Conservation (phyloP, 495 filamentous ascomycete genomes). For the Neurospora sp. region DNA sequence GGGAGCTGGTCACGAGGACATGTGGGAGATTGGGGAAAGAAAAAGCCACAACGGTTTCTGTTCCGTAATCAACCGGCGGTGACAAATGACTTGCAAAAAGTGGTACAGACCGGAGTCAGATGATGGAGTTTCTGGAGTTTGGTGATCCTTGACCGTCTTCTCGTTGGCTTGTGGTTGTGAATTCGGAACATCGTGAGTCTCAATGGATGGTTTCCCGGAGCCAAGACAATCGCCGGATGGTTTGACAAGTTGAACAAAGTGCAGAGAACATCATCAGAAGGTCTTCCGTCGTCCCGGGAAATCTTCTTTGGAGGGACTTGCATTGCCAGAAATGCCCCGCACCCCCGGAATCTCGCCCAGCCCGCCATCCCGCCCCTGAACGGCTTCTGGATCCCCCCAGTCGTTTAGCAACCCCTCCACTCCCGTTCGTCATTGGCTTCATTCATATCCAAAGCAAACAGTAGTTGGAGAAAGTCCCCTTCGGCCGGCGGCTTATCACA, state of each 20-base stretch:
- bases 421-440: not conserved
- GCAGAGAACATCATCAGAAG: not conserved
- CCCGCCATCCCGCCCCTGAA: not conserved
- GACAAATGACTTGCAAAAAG: not conserved
- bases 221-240: not conserved
- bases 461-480: not conserved
- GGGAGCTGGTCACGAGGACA: not conserved
- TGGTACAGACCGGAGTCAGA: not conserved
- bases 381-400: not conserved
- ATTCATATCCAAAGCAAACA: not conserved
- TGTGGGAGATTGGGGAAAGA: not conserved
- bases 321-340: not conserved
- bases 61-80: not conserved
- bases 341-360: not conserved
- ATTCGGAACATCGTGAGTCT: not conserved
- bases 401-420: not conserved
- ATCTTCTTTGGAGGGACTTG: not conserved
- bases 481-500: not conserved
- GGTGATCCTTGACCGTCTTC: not conserved
- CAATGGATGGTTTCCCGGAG: not conserved
- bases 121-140: not conserved
- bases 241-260: not conserved
- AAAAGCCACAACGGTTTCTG: not conserved
- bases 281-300: not conserved
- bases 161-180: not conserved